A percentile compares a stretch with the other conserved stretches of the same genome.
phyloP scores from a whole-genome alignment of 2,329 filamentous ascomycete species.

The Sclerotinia spermophila region DNA sequence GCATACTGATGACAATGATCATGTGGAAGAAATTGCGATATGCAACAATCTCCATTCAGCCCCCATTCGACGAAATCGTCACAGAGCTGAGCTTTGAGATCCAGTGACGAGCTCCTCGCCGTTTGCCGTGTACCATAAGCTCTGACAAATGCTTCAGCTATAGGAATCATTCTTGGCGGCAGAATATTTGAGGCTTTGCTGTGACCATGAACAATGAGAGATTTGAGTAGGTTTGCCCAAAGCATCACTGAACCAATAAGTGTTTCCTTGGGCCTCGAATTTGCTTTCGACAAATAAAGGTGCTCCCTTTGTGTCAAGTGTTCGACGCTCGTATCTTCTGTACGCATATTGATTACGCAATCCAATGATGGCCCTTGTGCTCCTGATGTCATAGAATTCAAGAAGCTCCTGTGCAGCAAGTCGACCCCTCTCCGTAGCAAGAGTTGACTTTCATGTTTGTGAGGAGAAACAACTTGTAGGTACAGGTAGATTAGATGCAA shows the following conservation, averaged over 20 bases:
- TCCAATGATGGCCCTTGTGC: background rate
- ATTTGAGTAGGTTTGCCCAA: background rate
- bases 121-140: background rate
- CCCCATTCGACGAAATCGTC: background rate
- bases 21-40: background rate
- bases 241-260: background rate
- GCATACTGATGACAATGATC: background rate
- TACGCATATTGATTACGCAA: background rate
- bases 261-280: background rate
- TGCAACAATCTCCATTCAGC: background rate
- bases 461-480: background rate
- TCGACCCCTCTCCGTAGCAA: background rate
- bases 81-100: background rate
- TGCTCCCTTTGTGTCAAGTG: background rate
- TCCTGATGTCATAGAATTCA: background rate
- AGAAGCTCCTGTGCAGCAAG: background rate
- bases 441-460: background rate
- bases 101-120: background rate
- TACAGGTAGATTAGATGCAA: background rate
- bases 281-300: background rate
- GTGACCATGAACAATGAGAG: background rate
- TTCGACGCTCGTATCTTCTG: background rate
- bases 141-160: background rate
- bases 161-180: background rate
- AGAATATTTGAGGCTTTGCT: background rate